Base-by-base conservation (phyloP, 805 yeast genomes). In the Scheffersomyces coipomensis region DNA sequence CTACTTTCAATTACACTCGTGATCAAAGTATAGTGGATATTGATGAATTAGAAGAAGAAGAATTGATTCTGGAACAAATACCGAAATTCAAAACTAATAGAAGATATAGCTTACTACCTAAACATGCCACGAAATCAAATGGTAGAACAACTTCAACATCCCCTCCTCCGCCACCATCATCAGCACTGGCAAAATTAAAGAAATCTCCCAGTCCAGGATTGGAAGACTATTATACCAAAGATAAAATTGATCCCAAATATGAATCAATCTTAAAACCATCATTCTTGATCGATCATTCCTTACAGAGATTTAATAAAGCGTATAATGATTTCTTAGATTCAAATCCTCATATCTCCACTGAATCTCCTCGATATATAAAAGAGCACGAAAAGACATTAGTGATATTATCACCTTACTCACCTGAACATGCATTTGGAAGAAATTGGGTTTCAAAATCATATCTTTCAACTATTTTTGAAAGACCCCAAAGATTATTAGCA, bases 401-500 rank as follows among this genome's bases (percentile, higher is more conserved):
- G 5, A 66, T 87, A 4, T 58, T 87, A 16, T 79, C 91, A 0
- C 91, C 95, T 0, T 68, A 76, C 40, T 79, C 88, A 1, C 68
- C 84, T 23, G 76, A 79, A 45, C 96, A 87, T 61, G 77, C 78
- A 0, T 88, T 85, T 56, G 81, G 87, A 4, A 71, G 96, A 27
- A 66, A 68, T 21, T 87, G 96, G 96, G 88, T 81, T 2, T 66
- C 86, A 6, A 85, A 82, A 53, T 59, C 79, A 1, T 83, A 83
- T 50, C 58, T 75, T 31, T 66, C 83, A 13, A 77, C 89, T 0
- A 82, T 87, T 25, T 91, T 87, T 19, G 96, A 87, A 60, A 65
- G 91, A 33, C 96, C 96, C 1, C 90, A 87, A 58, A 67, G 96
- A 22, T 62, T 87, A 33, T 68, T 83, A 39, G 93, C 95, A 0